Evolutionary conservation across 2,329 filamentous ascomycete genomes (phyloP).

Genomic region (Cladosporium phlei): DNA sequence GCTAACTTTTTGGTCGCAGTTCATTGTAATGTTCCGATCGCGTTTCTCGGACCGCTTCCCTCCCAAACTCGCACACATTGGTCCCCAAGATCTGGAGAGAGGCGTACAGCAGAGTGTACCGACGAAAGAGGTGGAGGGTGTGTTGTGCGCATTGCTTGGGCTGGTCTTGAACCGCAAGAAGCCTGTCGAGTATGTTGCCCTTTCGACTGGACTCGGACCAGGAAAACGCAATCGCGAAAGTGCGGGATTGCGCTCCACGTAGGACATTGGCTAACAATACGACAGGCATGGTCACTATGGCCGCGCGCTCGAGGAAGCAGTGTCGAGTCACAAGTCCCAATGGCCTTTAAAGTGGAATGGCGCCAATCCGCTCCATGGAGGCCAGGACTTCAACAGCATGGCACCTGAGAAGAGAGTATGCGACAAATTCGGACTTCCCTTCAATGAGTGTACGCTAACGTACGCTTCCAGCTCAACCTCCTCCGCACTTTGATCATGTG

Average conservation of each 20-base stretch:
- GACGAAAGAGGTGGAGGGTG: conserved; percentile 77
- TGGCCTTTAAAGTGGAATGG: conserved; percentile 83
- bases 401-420: conserved; percentile 72
- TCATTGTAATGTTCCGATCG: conserved; percentile 96
- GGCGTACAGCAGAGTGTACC: conserved; percentile 74
- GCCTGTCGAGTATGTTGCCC: conserved; percentile 80
- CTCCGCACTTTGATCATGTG: conserved; percentile 80
- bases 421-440: conserved; percentile 9
- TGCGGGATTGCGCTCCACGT: too few species aligned
- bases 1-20: conserved; percentile 56
- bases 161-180: conserved; percentile 95
- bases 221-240: neutral
- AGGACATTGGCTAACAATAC: too few species aligned
- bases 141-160: conserved; percentile 83
- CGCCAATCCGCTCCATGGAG: conserved; percentile 76
- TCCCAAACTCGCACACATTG: conserved; percentile 80
- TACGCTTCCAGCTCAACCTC: conserved; percentile 63
- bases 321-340: conserved; percentile 77
- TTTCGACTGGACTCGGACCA: neutral
- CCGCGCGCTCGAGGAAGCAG: conserved; percentile 87
- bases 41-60: conserved; percentile 88
- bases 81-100: conserved; percentile 89
- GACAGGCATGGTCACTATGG: conserved; percentile 85
- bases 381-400: conserved; percentile 78
- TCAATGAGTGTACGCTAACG: conserved; percentile 2